Conservation (phyloP, 768 basidiomycete genomes). For the Pholiota microspora region DNA sequence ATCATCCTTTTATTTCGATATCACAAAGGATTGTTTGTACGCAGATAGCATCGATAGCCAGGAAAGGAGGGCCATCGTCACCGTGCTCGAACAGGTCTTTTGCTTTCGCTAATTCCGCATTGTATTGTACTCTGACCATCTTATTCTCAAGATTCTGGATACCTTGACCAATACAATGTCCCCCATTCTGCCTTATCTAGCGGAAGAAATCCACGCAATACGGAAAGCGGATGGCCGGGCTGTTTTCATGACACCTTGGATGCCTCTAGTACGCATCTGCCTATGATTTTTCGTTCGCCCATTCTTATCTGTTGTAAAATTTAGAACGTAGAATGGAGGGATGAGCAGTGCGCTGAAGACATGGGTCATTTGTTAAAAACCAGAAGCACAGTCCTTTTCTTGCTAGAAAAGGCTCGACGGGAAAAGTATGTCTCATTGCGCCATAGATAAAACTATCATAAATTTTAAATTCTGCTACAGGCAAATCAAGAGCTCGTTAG, state of each 20-base stretch:
- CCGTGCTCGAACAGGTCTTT: slow-evolving; percentile 69
- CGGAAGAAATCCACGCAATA: slow-evolving; percentile 78
- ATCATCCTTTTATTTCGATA: slow-evolving; percentile 90
- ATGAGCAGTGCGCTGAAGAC: slow-evolving; percentile 51
- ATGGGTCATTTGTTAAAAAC: slow-evolving; percentile 65
- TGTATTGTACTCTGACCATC: not conserved
- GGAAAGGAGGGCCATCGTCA: slow-evolving; percentile 63
- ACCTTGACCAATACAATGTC: slow-evolving; percentile 72
- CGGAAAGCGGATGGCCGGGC: slow-evolving; percentile 42
- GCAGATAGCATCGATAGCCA: slow-evolving; percentile 51
- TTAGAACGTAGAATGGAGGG: slow-evolving; percentile 63
- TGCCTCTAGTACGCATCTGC: slow-evolving; percentile 50
- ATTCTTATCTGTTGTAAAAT: not conserved
- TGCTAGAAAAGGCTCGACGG: slow-evolving; percentile 75
- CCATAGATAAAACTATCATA: not conserved
- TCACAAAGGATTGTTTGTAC: slow-evolving; percentile 88
- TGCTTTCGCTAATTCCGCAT: not conserved
- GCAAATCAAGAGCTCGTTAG: slow-evolving; percentile 70
- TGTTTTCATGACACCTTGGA: slow-evolving; percentile 74
- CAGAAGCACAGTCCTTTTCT: slow-evolving; percentile 55
- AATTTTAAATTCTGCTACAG: slow-evolving; percentile 32
- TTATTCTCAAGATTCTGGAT: slow-evolving; percentile 52
- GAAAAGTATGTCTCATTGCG: slow-evolving; percentile 54
- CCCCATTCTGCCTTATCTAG: slow-evolving; percentile 87
- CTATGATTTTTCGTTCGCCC: not conserved